phyloP scores from a whole-genome alignment of 176 grass and related monocot genomes.

The Poa annua region DNA sequence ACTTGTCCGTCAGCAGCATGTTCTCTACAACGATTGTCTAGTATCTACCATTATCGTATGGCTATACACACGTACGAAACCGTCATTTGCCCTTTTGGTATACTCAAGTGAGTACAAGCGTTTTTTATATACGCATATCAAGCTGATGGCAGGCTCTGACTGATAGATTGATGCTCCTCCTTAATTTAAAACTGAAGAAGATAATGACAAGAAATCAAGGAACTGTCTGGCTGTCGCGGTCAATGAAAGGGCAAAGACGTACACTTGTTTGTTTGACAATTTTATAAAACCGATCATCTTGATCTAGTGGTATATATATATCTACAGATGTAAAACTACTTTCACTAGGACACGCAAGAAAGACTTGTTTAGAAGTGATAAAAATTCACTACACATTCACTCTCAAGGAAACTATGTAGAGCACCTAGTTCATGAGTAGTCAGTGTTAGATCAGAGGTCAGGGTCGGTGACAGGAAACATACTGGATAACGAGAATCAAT shows the following conservation, averaged over 20 bases:
- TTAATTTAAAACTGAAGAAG: not conserved
- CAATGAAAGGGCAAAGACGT: not conserved
- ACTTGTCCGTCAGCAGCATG: not conserved
- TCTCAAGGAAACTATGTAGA: not conserved
- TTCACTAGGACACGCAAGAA: no score
- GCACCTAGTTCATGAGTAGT: not conserved
- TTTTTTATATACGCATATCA: not conserved
- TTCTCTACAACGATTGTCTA: not conserved
- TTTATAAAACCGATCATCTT: not conserved
- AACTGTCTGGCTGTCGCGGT: not conserved
- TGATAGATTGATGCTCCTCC: not conserved
- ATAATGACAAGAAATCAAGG: not conserved
- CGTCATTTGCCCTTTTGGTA: not conserved
- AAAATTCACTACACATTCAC: not conserved
- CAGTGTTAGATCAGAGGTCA: constrained; percentile 45
- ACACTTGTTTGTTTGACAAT: not conserved
- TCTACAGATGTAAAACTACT: no score
- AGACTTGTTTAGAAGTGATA: no score
- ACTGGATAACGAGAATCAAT: constrained; percentile 31
- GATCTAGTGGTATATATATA: not conserved
- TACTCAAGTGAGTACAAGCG: not conserved
- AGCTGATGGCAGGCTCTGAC: not conserved
- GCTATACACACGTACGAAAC: constrained; percentile 30
- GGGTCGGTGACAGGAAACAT: not conserved
- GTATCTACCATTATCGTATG: not conserved